A percentile compares a stretch with the other conserved stretches of the same genome.
phyloP scores from a whole-genome alignment of 345 rosid species.

The Limnanthes douglasii region DNA sequence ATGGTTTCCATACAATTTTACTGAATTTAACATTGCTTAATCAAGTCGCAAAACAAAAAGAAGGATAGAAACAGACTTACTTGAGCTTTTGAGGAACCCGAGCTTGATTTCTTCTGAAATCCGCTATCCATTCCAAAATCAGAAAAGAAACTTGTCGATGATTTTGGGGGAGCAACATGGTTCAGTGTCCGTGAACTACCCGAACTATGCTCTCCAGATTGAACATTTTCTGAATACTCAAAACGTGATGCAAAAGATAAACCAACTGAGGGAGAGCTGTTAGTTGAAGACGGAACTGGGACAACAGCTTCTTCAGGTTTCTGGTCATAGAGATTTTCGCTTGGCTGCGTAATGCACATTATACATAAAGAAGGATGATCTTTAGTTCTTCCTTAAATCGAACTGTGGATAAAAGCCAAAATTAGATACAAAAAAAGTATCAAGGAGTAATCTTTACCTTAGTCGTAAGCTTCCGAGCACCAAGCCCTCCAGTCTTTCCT shows the following conservation, averaged over 20 bases:
- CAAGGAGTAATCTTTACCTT: constrained; percentile 29
- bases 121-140: constrained; percentile 90
- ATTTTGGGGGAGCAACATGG: constrained; percentile 93
- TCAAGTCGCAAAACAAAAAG: neutral
- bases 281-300: constrained; percentile 30
- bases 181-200: constrained; percentile 49
- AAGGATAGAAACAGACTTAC: constrained; percentile 28
- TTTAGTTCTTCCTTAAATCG: too few relatives aligned
- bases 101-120: constrained; percentile 45
- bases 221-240: constrained; percentile 72
- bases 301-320: constrained; percentile 80
- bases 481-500: constrained; percentile 85
- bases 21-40: neutral
- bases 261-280: constrained; percentile 22
- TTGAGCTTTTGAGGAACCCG: constrained; percentile 53
- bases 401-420: too few relatives aligned
- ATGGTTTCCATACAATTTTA: too few relatives aligned
- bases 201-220: constrained; percentile 32
- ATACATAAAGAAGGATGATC: too few relatives aligned
- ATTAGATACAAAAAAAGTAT: neutral
- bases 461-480: constrained; percentile 79
- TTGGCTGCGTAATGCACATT: constrained; percentile 33
- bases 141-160: constrained; percentile 69
- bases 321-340: constrained; percentile 81
- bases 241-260: constrained; percentile 70